Percentiles rank a stretch among this genome's conserved stretches.
phyloP scores from a whole-genome alignment of 768 basidiomycete genomes.

The Auricularia sp. region DNA sequence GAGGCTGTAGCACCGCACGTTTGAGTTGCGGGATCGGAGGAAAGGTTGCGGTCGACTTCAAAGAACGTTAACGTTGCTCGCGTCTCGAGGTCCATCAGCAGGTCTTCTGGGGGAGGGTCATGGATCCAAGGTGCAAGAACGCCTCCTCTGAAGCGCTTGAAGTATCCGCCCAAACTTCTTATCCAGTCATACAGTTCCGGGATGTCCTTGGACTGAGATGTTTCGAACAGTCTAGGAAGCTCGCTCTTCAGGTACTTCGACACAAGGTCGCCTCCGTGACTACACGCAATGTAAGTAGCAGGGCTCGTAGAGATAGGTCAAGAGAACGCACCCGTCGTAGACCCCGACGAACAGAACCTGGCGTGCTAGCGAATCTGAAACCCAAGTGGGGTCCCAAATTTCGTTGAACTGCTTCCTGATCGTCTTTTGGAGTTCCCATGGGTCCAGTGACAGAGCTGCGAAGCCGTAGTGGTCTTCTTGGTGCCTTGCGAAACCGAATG shows the following conservation, averaged over 20 bases:
- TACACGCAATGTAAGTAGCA: conserved; percentile 17
- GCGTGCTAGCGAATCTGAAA: conserved; percentile 39
- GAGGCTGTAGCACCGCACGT: conserved; percentile 86
- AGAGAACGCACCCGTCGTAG: conserved; percentile 72
- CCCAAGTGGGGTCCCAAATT: conserved; percentile 58
- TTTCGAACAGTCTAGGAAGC: too few relatives aligned
- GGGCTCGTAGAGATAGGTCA: too few relatives aligned
- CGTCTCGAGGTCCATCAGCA: conserved; percentile 66
- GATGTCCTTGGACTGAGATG: too few relatives aligned
- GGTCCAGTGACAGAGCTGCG: conserved; percentile 59
- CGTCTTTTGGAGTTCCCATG: conserved; percentile 58
- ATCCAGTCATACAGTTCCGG: too few relatives aligned
- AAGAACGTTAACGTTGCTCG: conserved; percentile 82
- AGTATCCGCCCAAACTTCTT: too few relatives aligned
- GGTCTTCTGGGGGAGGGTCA: conserved; percentile 12
- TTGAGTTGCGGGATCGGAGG: conserved; percentile 20
- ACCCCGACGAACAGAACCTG: conserved; percentile 84
- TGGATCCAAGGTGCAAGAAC: conserved; percentile 60
- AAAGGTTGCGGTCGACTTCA: too few relatives aligned
- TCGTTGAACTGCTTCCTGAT: conserved; percentile 50
- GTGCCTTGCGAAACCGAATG: conserved; percentile 60
- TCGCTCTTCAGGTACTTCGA: conserved; percentile 78
- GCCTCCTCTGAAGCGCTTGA: conserved; percentile 81
- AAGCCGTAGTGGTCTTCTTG: conserved; percentile 85
- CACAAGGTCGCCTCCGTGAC: conserved; percentile 86